Evolutionary conservation across 2,329 filamentous ascomycete genomes (phyloP), one percentile per base, ranked within the genome.

Genomic region (Coniella vitis): DNA sequence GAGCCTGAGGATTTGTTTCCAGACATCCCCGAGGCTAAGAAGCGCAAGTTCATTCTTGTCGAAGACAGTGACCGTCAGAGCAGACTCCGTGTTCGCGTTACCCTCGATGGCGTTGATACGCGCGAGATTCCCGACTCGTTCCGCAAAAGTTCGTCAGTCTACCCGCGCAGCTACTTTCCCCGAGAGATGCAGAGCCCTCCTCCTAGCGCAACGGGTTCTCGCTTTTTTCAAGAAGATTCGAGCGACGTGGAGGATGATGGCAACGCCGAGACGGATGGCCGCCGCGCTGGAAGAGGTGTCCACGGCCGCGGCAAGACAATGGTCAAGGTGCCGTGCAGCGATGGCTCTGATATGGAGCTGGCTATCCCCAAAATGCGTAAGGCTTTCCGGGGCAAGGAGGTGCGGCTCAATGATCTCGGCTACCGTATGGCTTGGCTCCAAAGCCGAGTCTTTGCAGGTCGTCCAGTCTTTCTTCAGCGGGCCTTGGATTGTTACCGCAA

Each of bases 371-470:
- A 82, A 51, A 83, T 90, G 65, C 82, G 82, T 43, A 83, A 79
- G 61, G 72, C 74, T 38, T 79, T 81, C 57, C 81, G 89, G 43
- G 79, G 76, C 43, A 93, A 88, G 69, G 91, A 97, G 64, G 83
- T 93, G n/a, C 81, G 87, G 42, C 71, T 97, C 54, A 97, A 97
- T 63, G 90, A 97, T 62, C 71, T 97, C 39, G 91, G 90, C 2
- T 95, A 94, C 65, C 82, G 91, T 40, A 94, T 98, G 87, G 90
- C 88, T 42, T 98, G 93, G 91, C 84, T 90, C 47, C 91, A 97
- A 70, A 93, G 90, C 64, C 78, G 91, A 60, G 87, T 91, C 10
- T 96, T 97, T 71, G 84, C 90, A 1, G 87, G 86, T 12, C 79
- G 89, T 58, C 89, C 85, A 36, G 75, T 95, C 41, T 96, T 96